These are phyloP conservation scores for Lactarius quietus DNA, from an alignment of 768 basidiomycete species.

Conservation along the genomic window DNA sequence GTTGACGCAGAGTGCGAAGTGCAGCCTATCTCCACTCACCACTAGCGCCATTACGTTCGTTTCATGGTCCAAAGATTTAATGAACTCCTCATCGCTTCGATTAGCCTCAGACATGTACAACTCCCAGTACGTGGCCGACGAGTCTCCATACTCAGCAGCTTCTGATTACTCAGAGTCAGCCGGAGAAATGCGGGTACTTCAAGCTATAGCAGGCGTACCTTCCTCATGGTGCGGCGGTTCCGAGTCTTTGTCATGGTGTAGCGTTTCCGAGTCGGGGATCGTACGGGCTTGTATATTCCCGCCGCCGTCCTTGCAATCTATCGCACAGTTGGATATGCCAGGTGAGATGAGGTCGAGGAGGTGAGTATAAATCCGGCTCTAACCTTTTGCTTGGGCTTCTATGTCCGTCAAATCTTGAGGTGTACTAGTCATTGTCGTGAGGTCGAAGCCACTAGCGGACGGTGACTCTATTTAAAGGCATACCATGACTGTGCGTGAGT, in stretches of 20 bases:
- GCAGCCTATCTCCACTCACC: not conserved
- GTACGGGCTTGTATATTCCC: not conserved
- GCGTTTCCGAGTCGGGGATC: not conserved
- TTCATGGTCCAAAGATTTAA: conserved; percentile 18
- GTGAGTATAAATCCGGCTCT: not conserved
- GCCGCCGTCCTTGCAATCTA: not conserved
- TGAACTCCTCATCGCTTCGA: conserved; percentile 11
- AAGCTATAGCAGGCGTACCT: not conserved
- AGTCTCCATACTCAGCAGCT: not conserved
- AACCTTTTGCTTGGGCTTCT: not conserved
- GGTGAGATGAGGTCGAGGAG: not conserved
- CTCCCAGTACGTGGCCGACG: conserved; percentile 21
- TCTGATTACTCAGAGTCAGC: not conserved
- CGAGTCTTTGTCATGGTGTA: no score
- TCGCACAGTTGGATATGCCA: not conserved
- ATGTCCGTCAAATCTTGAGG: no score
- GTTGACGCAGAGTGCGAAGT: not conserved
- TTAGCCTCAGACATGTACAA: conserved; percentile 18
- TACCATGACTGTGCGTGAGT: no score
- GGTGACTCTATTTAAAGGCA: not conserved
- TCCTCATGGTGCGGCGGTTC: no score
- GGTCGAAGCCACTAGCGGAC: not conserved
- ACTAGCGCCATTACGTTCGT: conserved; percentile 22
- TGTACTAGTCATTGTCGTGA: not conserved
- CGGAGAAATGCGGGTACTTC: not conserved